Conservation (phyloP, 1,139 yeast species). For the Yamadazyma taylorii region DNA sequence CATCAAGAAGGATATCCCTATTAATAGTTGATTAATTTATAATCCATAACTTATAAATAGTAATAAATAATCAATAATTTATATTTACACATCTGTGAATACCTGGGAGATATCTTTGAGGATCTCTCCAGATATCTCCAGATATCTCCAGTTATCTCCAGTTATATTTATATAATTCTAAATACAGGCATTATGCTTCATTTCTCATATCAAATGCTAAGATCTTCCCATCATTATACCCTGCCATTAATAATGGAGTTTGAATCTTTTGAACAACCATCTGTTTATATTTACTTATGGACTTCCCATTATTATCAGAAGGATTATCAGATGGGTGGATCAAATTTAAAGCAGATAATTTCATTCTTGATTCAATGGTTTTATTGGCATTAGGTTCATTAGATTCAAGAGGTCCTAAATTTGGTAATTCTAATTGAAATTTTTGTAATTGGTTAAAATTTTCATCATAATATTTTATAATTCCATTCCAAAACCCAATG, state of each 20-base stretch:
- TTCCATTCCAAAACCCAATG: constrained; percentile 46
- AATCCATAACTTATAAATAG: not conserved
- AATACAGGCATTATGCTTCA: constrained; percentile 1
- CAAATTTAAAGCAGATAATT: constrained; percentile 18
- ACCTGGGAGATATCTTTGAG: constrained; percentile 1
- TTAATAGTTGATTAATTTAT: constrained; percentile 5
- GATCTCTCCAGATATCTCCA: constrained; percentile 1
- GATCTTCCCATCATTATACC: constrained; percentile 41
- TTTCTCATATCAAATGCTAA: constrained; percentile 10
- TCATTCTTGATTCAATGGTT: constrained; percentile 12
- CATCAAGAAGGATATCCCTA: constrained; percentile 10
- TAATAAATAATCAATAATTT: not conserved
- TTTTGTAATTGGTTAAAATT: constrained; percentile 10
- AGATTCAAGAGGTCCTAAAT: constrained; percentile 10
- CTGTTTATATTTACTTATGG: constrained; percentile 16
- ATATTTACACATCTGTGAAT: constrained; percentile 14
- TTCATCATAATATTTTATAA: constrained; percentile 24
- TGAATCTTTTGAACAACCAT: constrained; percentile 14
- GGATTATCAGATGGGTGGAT: constrained; percentile 4
- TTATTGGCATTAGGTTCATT: constrained; percentile 12
- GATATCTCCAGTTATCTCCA: not conserved
- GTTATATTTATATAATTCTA: constrained; percentile 1
- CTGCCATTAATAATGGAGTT: constrained; percentile 26
- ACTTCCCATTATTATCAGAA: constrained; percentile 1
- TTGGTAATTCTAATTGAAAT: constrained; percentile 18